Base-by-base conservation (phyloP, 148 eudicot genomes). In the Tetragonia tetragonoides region DNA sequence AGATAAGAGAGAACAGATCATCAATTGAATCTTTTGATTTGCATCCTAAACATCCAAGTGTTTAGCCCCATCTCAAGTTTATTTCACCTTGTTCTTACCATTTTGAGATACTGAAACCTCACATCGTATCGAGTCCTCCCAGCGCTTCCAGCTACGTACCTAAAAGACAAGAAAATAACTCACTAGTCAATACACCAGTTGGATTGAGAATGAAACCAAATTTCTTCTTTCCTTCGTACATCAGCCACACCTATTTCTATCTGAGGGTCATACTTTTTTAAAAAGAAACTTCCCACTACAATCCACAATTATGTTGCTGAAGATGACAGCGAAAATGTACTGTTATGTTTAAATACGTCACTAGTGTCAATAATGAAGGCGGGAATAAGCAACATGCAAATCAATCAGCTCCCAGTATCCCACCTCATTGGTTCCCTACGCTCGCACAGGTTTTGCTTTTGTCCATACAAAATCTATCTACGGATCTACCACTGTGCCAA, bases 131-230 rank as follows among this genome's bases (percentile, higher is more conserved):
- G 93, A 82, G 49, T 82, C 86, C 87, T 95, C 99, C 99, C 99
- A 95, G 38, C 79, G 90, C 80, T 85, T 93, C 99, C 99, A 95
- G 62, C 83, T 81, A 2, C 85, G 83, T 65, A 95, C 93, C 99
- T 95, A 72, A n/a, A 38, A 40, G 61, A 66, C 70, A 70, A 64
- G 15, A 62, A 61, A 16, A 15, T 56, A 56, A 56, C n/a, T 15
- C 60, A 49, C 3, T 49, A 49, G 0, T 8, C 11, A 49, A 49
- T 49, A 49, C 53, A 49, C 53, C 53, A 49, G 53, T 9, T 49
- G 53, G 53, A 49, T 44, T 10, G 11, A 14, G 10, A 7, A 2
- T 49, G 12, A 10, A 49, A 49, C 12, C 53, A 49, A 49, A 49
- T 49, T 14, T 14, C 53, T 49, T 49, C 10, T 49, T 49, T 49